Evolutionary conservation across 495 filamentous ascomycete species (phyloP).

Genomic region (Podospora australis): DNA sequence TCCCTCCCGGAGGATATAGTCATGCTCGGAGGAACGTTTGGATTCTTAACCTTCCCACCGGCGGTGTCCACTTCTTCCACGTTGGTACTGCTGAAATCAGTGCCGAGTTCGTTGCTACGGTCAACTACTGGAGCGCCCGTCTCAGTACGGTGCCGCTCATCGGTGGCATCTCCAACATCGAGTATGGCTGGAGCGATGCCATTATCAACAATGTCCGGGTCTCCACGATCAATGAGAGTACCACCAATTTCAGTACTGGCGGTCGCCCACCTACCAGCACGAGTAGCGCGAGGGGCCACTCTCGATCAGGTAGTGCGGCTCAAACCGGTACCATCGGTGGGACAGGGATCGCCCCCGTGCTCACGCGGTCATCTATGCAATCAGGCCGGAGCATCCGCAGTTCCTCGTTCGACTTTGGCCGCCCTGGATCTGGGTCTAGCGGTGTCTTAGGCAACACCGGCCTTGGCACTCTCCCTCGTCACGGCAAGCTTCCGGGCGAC

Average conservation of each 20-base stretch:
- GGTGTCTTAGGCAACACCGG: constrained; percentile 55
- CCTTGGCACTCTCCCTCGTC: constrained; percentile 27
- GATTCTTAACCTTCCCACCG: constrained; percentile 87
- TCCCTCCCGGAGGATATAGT: constrained; percentile 89
- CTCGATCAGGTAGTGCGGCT: constrained; percentile 39
- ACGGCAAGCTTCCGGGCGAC: constrained; percentile 70
- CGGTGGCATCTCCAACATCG: constrained; percentile 91
- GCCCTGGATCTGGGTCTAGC: constrained; percentile 51
- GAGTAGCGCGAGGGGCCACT: constrained; percentile 26
- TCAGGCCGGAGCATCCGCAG: constrained; percentile 37
- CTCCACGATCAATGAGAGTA: constrained; percentile 41
- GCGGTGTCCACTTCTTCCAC: constrained; percentile 95
- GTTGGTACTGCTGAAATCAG: constrained; percentile 94
- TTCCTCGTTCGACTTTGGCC: constrained; percentile 38
- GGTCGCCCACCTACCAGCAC: constrained; percentile 14
- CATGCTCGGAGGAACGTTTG: constrained; percentile 87
- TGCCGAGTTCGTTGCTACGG: constrained; percentile 85
- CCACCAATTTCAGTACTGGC: constrained; percentile 11
- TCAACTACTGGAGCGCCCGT: constrained; percentile 96
- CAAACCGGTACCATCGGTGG: constrained; percentile 11
- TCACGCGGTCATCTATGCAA: constrained; percentile 35
- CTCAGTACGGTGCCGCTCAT: constrained; percentile 87
- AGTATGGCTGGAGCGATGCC: constrained; percentile 94
- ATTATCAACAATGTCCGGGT: constrained; percentile 72
- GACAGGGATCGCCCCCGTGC: constrained; percentile 5